Evolutionary conservation across 1,139 yeast genomes (phyloP).

Genomic region (Debaryomyces coudertii): DNA sequence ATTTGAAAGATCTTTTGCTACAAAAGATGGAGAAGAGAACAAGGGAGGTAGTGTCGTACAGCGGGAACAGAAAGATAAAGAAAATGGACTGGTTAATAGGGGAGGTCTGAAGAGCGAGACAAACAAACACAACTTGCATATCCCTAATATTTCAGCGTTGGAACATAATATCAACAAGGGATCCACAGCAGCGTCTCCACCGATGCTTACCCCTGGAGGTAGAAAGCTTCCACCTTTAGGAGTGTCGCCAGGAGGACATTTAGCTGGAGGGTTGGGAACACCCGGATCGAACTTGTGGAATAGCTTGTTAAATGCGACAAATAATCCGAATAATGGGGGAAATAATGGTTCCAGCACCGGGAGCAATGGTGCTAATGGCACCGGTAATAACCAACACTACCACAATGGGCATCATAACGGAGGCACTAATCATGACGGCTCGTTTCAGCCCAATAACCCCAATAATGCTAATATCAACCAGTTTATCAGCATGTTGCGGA

Average conservation of each 20-base stretch:
- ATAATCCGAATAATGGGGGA: conserved; percentile 15
- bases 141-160: conserved; percentile 36
- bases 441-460: conserved; percentile 14
- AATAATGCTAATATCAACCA: conserved; percentile 24
- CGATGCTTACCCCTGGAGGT: conserved; percentile 60
- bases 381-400: conserved; percentile 11
- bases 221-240: conserved; percentile 61
- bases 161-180: conserved; percentile 28
- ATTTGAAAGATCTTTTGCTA: conserved; percentile 90
- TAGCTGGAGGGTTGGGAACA: conserved; percentile 47
- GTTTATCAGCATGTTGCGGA: conserved; percentile 38
- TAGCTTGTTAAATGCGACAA: conserved; percentile 46
- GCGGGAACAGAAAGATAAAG: conserved; percentile 11
- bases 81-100: conserved; percentile 10
- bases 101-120: conserved; percentile 12
- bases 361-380: neutral
- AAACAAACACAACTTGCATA: conserved; percentile 39
- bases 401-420: neutral
- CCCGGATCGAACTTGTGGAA: conserved; percentile 54
- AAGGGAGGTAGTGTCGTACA: conserved; percentile 10
- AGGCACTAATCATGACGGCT: neutral
- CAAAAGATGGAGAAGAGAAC: conserved; percentile 37
- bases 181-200: conserved; percentile 55
- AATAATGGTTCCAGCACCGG: neutral
- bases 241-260: conserved; percentile 40